These are phyloP conservation scores for Vaccinium vitisidaea DNA, from an alignment of 148 eudicot genomes.

Conservation along the genomic window DNA sequence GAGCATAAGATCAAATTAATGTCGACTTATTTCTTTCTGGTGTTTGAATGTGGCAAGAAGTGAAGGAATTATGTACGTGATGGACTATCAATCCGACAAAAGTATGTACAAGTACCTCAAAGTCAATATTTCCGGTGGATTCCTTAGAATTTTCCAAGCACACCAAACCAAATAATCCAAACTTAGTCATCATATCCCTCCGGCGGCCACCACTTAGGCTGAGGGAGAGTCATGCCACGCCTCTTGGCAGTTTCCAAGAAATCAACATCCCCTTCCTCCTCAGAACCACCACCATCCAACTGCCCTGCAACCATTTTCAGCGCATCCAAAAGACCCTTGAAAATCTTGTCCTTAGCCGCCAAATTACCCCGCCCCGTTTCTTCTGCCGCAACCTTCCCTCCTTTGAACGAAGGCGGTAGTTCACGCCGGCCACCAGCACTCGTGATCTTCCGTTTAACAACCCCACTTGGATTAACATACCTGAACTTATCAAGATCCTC, in stretches of 20 bases:
- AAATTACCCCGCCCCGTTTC: neutral
- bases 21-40: neutral
- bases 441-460: neutral
- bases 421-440: conserved; percentile 16
- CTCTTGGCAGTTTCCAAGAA: conserved; percentile 52
- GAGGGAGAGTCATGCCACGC: conserved; percentile 47
- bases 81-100: too few species aligned
- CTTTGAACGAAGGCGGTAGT: conserved; percentile 25
- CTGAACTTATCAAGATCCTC: conserved; percentile 20
- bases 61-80: too few species aligned
- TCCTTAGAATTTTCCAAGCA: neutral
- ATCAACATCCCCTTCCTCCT: conserved; percentile 27
- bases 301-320: conserved; percentile 23
- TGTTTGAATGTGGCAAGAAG: neutral
- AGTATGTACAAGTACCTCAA: neutral
- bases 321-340: conserved; percentile 29
- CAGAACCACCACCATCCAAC: conserved; percentile 13
- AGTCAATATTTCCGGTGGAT: neutral
- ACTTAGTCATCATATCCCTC: conserved; percentile 19
- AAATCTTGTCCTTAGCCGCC: conserved; percentile 9
- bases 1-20: neutral
- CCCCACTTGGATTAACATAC: neutral
- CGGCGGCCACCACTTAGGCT: conserved; percentile 37
- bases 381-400: neutral
- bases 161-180: neutral